These are phyloP conservation scores for Paecilomyces sp. DNA, from an alignment of 2,329 filamentous ascomycete species.

Conservation along the genomic window DNA sequence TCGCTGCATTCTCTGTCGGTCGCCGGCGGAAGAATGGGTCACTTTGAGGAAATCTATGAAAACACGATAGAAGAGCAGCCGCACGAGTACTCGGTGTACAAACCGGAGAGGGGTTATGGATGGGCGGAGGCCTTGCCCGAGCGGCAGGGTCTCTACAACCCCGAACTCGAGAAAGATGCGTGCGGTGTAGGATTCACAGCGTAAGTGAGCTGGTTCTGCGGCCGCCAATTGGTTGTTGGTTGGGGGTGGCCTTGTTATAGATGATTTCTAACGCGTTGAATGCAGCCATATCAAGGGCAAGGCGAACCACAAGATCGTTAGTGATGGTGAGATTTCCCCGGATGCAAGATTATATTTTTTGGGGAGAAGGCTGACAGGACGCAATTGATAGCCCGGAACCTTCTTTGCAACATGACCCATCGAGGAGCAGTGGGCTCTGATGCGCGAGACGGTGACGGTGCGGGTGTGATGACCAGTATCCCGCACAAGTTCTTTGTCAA, in stretches of 20 bases:
- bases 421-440: slow-evolving; percentile 96
- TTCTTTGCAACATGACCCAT: slow-evolving; percentile 99
- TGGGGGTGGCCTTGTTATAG: neutral
- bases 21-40: slow-evolving; percentile 45
- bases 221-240: neutral
- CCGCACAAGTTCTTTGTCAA: slow-evolving; percentile 98
- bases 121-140: slow-evolving; percentile 94
- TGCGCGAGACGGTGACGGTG: slow-evolving; percentile 94
- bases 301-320: slow-evolving; percentile 95
- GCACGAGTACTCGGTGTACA: slow-evolving; percentile 46
- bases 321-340: slow-evolving; percentile 66
- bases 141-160: slow-evolving; percentile 98
- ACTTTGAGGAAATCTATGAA: slow-evolving; percentile 43
- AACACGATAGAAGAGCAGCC: slow-evolving; percentile 37
- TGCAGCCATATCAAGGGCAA: slow-evolving; percentile 91
- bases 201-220: slow-evolving; percentile 47
- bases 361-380: neutral
- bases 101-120: slow-evolving; percentile 62
- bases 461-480: slow-evolving; percentile 98
- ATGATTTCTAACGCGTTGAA: slow-evolving; percentile 12
- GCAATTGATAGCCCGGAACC: slow-evolving; percentile 64
- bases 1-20: slow-evolving; percentile 32
- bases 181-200: slow-evolving; percentile 99
- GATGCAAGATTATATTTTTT: neutral
- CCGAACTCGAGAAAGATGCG: slow-evolving; percentile 94